phyloP scores from a whole-genome alignment of 1,284 basidiomycete species.

The Ceratobasidium sp. region DNA sequence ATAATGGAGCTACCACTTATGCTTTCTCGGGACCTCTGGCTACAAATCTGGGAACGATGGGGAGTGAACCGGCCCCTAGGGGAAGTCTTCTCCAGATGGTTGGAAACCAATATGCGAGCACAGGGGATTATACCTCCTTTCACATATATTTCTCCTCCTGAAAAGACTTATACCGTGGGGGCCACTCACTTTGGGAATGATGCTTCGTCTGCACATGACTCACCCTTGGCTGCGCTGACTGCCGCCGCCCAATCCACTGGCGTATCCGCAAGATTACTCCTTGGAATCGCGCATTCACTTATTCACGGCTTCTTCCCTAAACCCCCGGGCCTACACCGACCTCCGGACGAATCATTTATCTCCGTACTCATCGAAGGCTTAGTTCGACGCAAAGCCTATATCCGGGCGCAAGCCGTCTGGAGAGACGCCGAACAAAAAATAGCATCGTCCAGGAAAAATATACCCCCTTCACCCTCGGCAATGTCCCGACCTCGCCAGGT shows the following conservation, averaged over 20 bases:
- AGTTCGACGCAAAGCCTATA: conserved; percentile 12
- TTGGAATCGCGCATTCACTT: conserved; percentile 14
- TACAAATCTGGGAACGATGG: conserved; percentile 31
- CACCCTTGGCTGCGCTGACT: conserved; percentile 2
- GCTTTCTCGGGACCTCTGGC: conserved; percentile 5
- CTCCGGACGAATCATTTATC: conserved; percentile 5
- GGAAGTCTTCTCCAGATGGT: conserved; percentile 6
- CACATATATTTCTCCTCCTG: not conserved
- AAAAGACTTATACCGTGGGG: not conserved
- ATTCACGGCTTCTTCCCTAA: conserved; percentile 5
- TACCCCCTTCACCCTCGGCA: not conserved
- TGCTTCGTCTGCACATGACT: not conserved
- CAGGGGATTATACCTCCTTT: not conserved
- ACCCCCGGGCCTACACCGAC: not conserved
- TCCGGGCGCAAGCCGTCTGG: conserved; percentile 23
- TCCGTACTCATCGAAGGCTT: conserved; percentile 10
- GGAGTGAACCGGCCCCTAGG: not conserved
- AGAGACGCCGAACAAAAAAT: conserved; percentile 11
- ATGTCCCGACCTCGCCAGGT: not conserved
- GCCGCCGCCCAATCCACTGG: conserved; percentile 18
- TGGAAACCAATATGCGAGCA: conserved; percentile 2
- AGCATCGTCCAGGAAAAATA: not conserved
- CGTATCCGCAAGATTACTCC: conserved; percentile 15
- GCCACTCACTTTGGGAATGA: not conserved
- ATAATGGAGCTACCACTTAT: not conserved